phyloP scores from a whole-genome alignment of 164 flowering plant genomes.

The Piper betle region DNA sequence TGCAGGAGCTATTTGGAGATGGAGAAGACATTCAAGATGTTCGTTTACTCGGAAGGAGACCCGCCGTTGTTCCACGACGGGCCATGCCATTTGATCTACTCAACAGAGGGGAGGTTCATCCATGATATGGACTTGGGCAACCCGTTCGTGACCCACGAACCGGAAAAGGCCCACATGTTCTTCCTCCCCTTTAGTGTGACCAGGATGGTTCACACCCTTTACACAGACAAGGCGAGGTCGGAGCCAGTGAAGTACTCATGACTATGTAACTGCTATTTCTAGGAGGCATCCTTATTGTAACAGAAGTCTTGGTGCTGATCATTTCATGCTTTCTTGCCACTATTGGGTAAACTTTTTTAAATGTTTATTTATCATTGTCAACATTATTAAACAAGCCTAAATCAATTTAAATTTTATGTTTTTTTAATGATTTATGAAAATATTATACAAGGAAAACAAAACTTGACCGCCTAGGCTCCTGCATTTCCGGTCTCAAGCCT shows the following conservation, averaged over 20 bases:
- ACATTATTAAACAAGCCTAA: too few relatives aligned
- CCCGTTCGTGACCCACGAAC: too few relatives aligned
- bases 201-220: constrained; percentile 25
- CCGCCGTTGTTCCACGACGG: constrained; percentile 58
- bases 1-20: constrained; percentile 58
- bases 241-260: constrained; percentile 19
- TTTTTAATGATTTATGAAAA: too few relatives aligned
- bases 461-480: too few relatives aligned
- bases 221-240: constrained; percentile 17
- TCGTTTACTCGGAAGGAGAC: constrained; percentile 62
- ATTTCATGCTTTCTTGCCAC: constrained; percentile 57
- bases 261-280: constrained; percentile 15
- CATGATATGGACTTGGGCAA: constrained; percentile 35
- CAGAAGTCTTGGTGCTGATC: constrained; percentile 42
- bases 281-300: constrained; percentile 39
- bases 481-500: too few relatives aligned
- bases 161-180: constrained; percentile 25
- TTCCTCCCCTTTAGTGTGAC: constrained; percentile 46
- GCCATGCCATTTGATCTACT: constrained; percentile 56
- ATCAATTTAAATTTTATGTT: too few relatives aligned
- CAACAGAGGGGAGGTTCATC: constrained; percentile 57
- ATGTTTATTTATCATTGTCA: background rate
- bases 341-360: constrained; percentile 32
- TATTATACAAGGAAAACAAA: too few relatives aligned
- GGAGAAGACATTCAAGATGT: constrained; percentile 60